These are phyloP conservation scores for Syzygium oleosum DNA, from an alignment of 345 rosid genomes.

Conservation along the genomic window DNA sequence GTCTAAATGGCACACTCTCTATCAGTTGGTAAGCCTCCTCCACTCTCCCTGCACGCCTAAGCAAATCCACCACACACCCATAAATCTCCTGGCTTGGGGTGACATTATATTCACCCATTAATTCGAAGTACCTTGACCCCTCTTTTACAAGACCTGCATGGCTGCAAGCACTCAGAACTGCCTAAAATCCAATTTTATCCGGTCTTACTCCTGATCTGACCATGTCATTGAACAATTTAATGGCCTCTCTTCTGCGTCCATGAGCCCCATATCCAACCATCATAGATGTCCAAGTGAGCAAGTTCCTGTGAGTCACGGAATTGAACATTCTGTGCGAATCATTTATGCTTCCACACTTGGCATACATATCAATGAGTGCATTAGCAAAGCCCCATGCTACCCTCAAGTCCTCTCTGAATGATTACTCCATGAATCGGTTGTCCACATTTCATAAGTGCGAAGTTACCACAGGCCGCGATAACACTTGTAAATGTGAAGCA, in stretches of 20 bases:
- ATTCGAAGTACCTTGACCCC: conserved; percentile 55
- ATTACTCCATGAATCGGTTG: conserved; percentile 74
- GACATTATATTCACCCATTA: conserved; percentile 37
- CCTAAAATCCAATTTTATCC: conserved; percentile 71
- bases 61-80: conserved; percentile 70
- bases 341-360: conserved; percentile 60
- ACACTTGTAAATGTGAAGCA: conserved; percentile 65
- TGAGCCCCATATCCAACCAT: conserved; percentile 83
- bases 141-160: conserved; percentile 71
- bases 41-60: conserved; percentile 76
- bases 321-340: conserved; percentile 39
- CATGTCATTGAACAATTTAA: conserved; percentile 69
- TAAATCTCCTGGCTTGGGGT: conserved; percentile 57
- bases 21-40: conserved; percentile 68
- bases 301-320: conserved; percentile 29
- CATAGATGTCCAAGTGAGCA: conserved; percentile 92
- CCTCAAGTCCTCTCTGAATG: conserved; percentile 41
- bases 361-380: conserved; percentile 77
- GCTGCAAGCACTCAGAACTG: conserved; percentile 70
- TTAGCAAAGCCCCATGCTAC: conserved; percentile 47
- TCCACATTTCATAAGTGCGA: conserved; percentile 52
- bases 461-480: conserved; percentile 61
- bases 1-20: conserved; percentile 54
- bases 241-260: conserved; percentile 63
- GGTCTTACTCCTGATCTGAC: conserved; percentile 57